A percentile compares a stretch with the other conserved stretches of the same genome.
Conservation (phyloP, 2,329 filamentous ascomycete genomes). For the Arthrobotrys conoides region DNA sequence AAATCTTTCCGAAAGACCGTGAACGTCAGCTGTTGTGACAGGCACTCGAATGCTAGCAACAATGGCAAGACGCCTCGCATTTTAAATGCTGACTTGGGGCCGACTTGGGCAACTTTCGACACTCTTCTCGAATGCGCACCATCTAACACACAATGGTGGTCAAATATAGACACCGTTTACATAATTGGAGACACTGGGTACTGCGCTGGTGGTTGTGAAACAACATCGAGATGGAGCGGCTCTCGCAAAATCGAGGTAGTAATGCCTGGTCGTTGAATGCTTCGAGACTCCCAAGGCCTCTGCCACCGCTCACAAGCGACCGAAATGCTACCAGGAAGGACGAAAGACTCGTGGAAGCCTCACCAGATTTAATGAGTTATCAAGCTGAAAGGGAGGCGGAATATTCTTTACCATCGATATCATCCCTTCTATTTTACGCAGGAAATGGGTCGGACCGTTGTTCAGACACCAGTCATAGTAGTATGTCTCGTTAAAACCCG, state of each 20-base stretch:
- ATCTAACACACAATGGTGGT: constrained; percentile 37
- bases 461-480: not conserved
- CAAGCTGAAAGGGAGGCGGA: constrained; percentile 70
- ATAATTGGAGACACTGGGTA: constrained; percentile 18
- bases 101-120: not conserved
- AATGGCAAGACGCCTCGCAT: not conserved
- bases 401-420: constrained; percentile 93
- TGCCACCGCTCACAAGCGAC: constrained; percentile 17
- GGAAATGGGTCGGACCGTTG: constrained; percentile 73
- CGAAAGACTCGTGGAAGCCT: constrained; percentile 9
- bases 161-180: constrained; percentile 16
- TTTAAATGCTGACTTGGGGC: constrained; percentile 42
- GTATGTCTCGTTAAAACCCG: constrained; percentile 16
- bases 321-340: constrained; percentile 19
- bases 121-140: not conserved
- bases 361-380: constrained; percentile 10
- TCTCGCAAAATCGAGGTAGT: constrained; percentile 33
- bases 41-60: not conserved
- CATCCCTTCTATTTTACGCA: constrained; percentile 85
- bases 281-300: constrained; percentile 31
- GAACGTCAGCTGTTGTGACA: constrained; percentile 19
- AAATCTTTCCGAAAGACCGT: constrained; percentile 60
- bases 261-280: constrained; percentile 24
- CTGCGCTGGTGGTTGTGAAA: constrained; percentile 18
- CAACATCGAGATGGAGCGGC: constrained; percentile 38